Evolutionary conservation across 1,284 basidiomycete genomes (phyloP), one percentile per base, ranked within the genome.

Genomic region (Trametes pubescens): DNA sequence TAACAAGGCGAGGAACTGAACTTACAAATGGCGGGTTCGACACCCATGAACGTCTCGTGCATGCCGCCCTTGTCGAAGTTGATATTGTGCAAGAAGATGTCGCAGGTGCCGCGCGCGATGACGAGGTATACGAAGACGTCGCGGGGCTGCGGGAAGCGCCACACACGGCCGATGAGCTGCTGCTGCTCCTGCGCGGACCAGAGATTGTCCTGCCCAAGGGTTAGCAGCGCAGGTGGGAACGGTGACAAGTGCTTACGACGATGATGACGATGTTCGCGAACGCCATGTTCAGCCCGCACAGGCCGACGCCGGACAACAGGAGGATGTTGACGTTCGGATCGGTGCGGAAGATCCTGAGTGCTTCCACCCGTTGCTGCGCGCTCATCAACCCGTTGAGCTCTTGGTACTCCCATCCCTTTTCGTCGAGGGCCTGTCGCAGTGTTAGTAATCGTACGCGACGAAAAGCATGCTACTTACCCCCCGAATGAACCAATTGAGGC

Each of bases 241-340:
- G 37, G 49, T 26, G 18, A n/a, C 21, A 8, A 9, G 2, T n/a
- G 69, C 71, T 29, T 0, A 72, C 69, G 0, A 62, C 46, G 0
- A 75, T 59, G 1, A 73, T 40, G 54, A 75, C 59, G 0, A 75
- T 35, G 24, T 74, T 74, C 0, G 69, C 62, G 4, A 57, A 74
- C 0, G 66, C 64, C 0, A 75, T 37, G 22, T 75, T 75, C 0
- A 75, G 43, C 0, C 72, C 58, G 0, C 71, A 47, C 0, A 37
- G 24, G 0, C 71, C 65, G 1, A 75, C 72, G 37, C 48, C 55
- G 0, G 73, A 75, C 0, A 75, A 44, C 0, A 75, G 64, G 0
- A 75, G 56, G 0, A 75, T 65, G 0, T n/a, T 59, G 47, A 35
- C 34, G 13, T 13, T 35, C 34, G 34, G 34, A 13, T 35, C 7